Evolutionary conservation across 306 rosid genomes (phyloP).

Genomic region (Astragalus glycyphyllos): DNA sequence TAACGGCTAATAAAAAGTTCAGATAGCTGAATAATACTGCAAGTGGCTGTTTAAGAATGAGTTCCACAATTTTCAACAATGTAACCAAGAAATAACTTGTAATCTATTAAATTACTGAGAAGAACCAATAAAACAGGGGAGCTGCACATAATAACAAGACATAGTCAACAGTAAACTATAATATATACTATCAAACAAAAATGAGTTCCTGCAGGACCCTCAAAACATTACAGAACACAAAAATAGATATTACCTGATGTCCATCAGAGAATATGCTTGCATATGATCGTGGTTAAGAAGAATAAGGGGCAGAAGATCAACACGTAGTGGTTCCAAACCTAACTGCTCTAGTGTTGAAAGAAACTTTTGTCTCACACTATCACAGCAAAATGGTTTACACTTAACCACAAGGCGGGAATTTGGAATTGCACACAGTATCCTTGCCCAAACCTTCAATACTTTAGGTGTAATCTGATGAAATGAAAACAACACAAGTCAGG

Average conservation of each 20-base stretch:
- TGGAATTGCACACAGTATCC: conserved; percentile 85
- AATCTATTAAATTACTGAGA: neutral
- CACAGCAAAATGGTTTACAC: conserved; percentile 98
- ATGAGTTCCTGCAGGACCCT: conserved; percentile 2
- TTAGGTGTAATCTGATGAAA: conserved; percentile 85
- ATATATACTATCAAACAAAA: too few relatives aligned
- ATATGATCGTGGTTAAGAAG: conserved; percentile 95
- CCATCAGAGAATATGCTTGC: conserved; percentile 99
- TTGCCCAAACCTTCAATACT: conserved; percentile 96
- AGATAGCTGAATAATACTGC: neutral
- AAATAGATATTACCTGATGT: conserved; percentile 74
- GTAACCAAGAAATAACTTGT: conserved; percentile 7
- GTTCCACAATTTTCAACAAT: conserved; percentile 1
- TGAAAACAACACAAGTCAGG: conserved; percentile 26
- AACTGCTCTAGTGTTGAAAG: conserved; percentile 86
- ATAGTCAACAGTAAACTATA: conserved; percentile 8
- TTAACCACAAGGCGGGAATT: conserved; percentile 98
- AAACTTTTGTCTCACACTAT: conserved; percentile 90
- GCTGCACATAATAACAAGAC: neutral
- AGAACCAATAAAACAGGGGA: neutral
- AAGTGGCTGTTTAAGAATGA: neutral
- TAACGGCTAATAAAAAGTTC: neutral
- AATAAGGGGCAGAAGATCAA: conserved; percentile 96
- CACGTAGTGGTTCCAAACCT: conserved; percentile 91
- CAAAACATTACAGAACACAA: conserved; percentile 29